Conservation (phyloP, 305 asterid species). For the Plantago coronopus region DNA sequence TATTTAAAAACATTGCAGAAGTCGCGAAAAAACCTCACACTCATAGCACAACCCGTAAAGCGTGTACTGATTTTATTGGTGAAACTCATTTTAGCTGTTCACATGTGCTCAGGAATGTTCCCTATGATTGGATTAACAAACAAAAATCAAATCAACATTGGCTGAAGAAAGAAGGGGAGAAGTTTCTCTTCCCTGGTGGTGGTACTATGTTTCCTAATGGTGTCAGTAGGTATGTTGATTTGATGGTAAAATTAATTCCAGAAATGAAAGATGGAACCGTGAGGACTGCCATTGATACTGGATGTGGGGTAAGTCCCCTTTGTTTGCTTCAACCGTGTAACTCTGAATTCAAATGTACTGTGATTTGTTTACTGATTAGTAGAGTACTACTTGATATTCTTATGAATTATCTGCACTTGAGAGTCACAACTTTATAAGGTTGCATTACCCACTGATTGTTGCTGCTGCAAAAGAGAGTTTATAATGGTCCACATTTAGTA, state of each 20-base stretch:
- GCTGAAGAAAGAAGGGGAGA: conserved; percentile 93
- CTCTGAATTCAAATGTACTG: no score
- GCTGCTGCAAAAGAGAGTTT: no score
- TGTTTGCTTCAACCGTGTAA: conserved; percentile 12
- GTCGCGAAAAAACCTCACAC: no score
- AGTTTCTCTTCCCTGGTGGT: conserved; percentile 94
- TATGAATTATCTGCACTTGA: no score
- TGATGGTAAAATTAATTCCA: conserved; percentile 81
- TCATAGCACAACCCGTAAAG: no score
- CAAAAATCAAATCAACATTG: conserved; percentile 95
- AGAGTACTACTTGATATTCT: no score
- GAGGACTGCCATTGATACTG: conserved; percentile 91
- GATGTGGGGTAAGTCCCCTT: conserved; percentile 81
- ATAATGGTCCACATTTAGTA: no score
- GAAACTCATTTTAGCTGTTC: conserved; percentile 5
- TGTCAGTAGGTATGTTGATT: conserved; percentile 71
- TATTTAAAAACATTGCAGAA: background rate
- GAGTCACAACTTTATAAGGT: no score
- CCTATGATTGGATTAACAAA: conserved; percentile 95
- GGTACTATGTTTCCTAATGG: conserved; percentile 99
- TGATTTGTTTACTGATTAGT: no score
- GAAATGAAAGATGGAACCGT: conserved; percentile 84
- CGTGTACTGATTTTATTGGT: no score
- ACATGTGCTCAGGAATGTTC: conserved; percentile 64
- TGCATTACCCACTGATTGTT: no score